Percentiles rank a stretch among this genome's conserved stretches.
These are phyloP conservation scores for Dioszegia aurantiaca DNA, from an alignment of 768 basidiomycete genomes.

Conservation along the genomic window DNA sequence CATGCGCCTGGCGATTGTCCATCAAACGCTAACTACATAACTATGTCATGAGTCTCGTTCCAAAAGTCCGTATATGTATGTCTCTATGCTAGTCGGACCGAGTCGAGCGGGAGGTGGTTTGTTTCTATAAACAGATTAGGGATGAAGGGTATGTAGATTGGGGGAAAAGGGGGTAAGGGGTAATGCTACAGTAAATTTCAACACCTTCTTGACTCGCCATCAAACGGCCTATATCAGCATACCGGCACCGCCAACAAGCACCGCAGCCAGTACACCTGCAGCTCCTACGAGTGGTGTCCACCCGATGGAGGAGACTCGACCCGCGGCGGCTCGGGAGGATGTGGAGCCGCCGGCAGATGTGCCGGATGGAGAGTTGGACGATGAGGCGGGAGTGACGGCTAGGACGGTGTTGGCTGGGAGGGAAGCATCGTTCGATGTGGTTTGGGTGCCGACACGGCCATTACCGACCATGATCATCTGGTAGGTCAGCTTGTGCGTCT, in stretches of 20 bases:
- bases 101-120: too few species aligned
- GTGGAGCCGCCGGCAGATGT: not conserved
- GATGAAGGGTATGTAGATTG: too few species aligned
- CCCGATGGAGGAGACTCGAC: not conserved
- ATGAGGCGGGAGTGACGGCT: slow-evolving; percentile 9
- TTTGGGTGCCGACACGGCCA: slow-evolving; percentile 71
- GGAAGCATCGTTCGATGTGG: slow-evolving; percentile 46
- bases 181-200: too few species aligned
- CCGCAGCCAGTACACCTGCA: not conserved
- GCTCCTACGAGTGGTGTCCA: not conserved
- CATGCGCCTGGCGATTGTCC: too few species aligned
- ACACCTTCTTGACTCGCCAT: too few species aligned
- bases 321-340: slow-evolving; percentile 3
- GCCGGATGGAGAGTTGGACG: not conserved
- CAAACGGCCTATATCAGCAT: not conserved
- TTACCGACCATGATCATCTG: slow-evolving; percentile 72
- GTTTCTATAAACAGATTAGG: too few species aligned
- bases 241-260: not conserved
- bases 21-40: too few species aligned
- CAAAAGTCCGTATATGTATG: too few species aligned
- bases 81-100: too few species aligned
- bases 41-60: too few species aligned
- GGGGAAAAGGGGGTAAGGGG: too few species aligned
- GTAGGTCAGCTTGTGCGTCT: slow-evolving; percentile 11
- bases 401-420: slow-evolving; percentile 26